Conservation (phyloP, 768 basidiomycete species). For the button mushroom (Agaricus bisporus) region DNA sequence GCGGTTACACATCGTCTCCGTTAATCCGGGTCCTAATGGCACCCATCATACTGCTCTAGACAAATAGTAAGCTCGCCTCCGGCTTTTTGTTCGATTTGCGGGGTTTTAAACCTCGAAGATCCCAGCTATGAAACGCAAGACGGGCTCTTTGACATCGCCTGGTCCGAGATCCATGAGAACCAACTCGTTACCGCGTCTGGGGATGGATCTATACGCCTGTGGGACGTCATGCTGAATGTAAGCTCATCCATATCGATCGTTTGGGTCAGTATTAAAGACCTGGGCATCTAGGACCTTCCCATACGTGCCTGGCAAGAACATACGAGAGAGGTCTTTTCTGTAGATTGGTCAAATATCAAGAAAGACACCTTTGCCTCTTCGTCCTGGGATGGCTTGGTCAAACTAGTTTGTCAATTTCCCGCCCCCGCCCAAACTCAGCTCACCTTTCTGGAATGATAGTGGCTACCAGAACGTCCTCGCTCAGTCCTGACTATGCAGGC, state of each 20-base stretch:
- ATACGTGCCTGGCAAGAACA: slow-evolving; percentile 95
- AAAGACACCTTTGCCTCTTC: slow-evolving; percentile 85
- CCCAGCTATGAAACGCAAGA: slow-evolving; percentile 85
- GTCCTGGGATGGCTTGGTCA: slow-evolving; percentile 89
- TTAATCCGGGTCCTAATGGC: slow-evolving; percentile 41
- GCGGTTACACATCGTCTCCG: slow-evolving; percentile 63
- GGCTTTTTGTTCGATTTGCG: slow-evolving; percentile 2
- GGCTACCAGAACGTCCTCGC: slow-evolving; percentile 76
- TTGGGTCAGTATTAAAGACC: neutral
- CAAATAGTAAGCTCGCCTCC: slow-evolving; percentile 52
- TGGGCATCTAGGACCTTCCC: slow-evolving; percentile 66
- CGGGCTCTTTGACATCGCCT: slow-evolving; percentile 84
- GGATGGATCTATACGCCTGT: slow-evolving; percentile 84
- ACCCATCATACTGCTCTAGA: slow-evolving; percentile 45
- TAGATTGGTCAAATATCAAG: slow-evolving; percentile 93
- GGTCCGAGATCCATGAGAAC: slow-evolving; percentile 94
- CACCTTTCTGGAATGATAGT: slow-evolving; percentile 39
- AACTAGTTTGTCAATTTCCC: slow-evolving; percentile 55
- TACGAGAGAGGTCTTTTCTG: slow-evolving; percentile 83
- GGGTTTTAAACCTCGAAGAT: slow-evolving; percentile 20
- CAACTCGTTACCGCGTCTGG: slow-evolving; percentile 87
- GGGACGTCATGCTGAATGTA: slow-evolving; percentile 87
- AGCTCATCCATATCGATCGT: slow-evolving; percentile 11
- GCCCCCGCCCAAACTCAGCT: neutral
- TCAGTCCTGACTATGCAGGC: slow-evolving; percentile 81